Evolutionary conservation across 176 grass and related monocot genomes (phyloP).

Genomic region (Secale cereale): DNA sequence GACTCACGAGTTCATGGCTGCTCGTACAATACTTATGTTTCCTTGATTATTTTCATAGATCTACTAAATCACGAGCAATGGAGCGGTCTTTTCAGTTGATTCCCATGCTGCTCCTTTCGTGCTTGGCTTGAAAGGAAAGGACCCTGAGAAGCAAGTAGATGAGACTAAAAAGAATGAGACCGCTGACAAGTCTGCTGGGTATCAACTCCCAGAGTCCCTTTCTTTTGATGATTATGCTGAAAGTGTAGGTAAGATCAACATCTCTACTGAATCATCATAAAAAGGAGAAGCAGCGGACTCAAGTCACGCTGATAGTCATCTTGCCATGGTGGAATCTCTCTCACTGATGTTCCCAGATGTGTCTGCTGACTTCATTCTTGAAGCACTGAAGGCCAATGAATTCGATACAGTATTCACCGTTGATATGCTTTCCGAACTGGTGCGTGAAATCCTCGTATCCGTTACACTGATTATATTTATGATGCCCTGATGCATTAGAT

Average conservation of each 20-base stretch:
- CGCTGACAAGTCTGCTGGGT: conserved; percentile 33
- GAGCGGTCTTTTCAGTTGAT: conserved; percentile 45
- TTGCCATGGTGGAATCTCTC: conserved; percentile 31
- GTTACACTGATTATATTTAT: background rate
- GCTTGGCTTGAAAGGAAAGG: conserved; percentile 23
- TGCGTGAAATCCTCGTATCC: background rate
- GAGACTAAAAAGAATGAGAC: conserved; percentile 18
- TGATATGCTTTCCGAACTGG: conserved; percentile 50
- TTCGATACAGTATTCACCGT: conserved; percentile 35
- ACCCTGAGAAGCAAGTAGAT: conserved; percentile 4
- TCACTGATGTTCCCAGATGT: conserved; percentile 51
- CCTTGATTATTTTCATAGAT: conserved; percentile 1
- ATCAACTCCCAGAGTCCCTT: conserved; percentile 39
- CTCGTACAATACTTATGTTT: background rate
- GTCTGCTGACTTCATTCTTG: conserved; percentile 45
- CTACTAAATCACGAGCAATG: background rate
- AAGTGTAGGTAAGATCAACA: conserved; percentile 33
- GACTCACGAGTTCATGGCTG: background rate
- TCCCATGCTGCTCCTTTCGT: conserved; percentile 61
- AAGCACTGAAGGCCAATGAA: conserved; percentile 31
- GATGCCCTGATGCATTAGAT: background rate
- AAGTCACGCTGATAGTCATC: background rate
- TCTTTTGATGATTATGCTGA: conserved; percentile 35
- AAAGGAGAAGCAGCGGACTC: conserved; percentile 17
- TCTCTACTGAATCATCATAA: conserved; percentile 34